Base-by-base conservation (phyloP, 495 filamentous ascomycete genomes). In the Aspergillus sparsus region DNA sequence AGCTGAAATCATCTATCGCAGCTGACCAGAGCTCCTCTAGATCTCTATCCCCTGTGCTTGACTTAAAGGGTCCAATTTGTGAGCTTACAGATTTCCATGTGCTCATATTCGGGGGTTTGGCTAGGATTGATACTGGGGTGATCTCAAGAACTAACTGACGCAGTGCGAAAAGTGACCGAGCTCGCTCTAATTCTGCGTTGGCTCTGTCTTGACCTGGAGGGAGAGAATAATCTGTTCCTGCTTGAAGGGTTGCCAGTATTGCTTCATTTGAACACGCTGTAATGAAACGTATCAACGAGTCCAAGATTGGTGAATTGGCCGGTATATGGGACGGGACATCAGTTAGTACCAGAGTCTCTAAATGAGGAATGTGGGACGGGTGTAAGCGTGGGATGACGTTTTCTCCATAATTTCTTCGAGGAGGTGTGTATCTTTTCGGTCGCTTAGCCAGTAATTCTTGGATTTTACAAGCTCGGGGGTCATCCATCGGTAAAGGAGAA, bases 1-100 rank as follows among this genome's bases (percentile, higher is more conserved):
- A 88, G 41, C 82, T 85, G 61, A 87, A 88, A 61, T 88, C 85
- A 32, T 79, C 70, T 42, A 79, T 73, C 7, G 83, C 82, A 21
- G 83, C 84, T 36, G 81, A 75, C 84, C 84, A 87, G 12, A 88
- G 78, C 4, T 77, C 70, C 66, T 88, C 85, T 10, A 76, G 78
- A 61, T 88, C 85, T 8, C 78, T 68, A 51, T 87, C 85, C 49
- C 85, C 85, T 0, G 85, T 87, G 27, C 80, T 80, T 34, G 84
- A 87, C 58, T 79, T 83, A 0, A 72, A 75, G 8, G 67, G 71
- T 32, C 71, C 69, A 6, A 75, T 71, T 59, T 70, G 67, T 53
- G 71, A 64, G 16, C 70, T 71, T 0, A 68, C 68, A 27, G 79
- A 68, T 64, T 74, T 72, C 75, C 78, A 71, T 34, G 72, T 58